Base-by-base conservation (phyloP, 2,329 filamentous ascomycete species). In the Fusarium nodosum region DNA sequence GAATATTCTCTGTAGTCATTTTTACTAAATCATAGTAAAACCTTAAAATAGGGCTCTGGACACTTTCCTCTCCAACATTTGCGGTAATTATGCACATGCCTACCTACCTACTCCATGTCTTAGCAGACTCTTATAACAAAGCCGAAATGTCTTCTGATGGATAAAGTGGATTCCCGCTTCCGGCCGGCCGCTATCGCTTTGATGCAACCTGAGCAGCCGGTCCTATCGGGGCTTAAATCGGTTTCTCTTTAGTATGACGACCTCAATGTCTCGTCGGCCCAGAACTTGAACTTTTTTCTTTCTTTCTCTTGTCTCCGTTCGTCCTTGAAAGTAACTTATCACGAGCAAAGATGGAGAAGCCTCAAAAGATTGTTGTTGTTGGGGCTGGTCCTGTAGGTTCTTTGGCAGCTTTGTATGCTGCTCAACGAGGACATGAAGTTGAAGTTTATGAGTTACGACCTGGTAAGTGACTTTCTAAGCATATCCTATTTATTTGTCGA, bases 301-400 rank as follows among this genome's bases (percentile, higher is more conserved):
- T 28, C 16, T 36, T 20, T 42, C 42, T 41, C 46, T 45, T 45
- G 36, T 41, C 56, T 74, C 72, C 71, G 57, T 74, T 71, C 69
- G 59, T 70, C 72, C 71, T 72, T 74, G 44, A 52, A 39, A 39
- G 12, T 30, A 71, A 66, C 58, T 36, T 68, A 18, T 34, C 55
- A 47, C 34, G 44, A 61, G 33, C 18, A 78, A 52, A 66, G 64
- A 83, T 83, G 80, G 72, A 73, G 24, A 74, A 72, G 30, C 65
- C 72, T 65, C 87, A 93, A 74, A 96, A 93, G 80, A 88, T 92
- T 57, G 86, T 97, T 22, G 87, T 99, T 47, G 91, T 99, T 50
- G 96, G 96, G 56, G 96, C 94, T 56, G 96, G 96, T 3, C 96
- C 96, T 0, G 96, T 99, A 10, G 96, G 96, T 39, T 93, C 94